Evolutionary conservation across 768 basidiomycete species (phyloP), one percentile per base, ranked within the genome.

Genomic region (Leucocoprinus sp.): DNA sequence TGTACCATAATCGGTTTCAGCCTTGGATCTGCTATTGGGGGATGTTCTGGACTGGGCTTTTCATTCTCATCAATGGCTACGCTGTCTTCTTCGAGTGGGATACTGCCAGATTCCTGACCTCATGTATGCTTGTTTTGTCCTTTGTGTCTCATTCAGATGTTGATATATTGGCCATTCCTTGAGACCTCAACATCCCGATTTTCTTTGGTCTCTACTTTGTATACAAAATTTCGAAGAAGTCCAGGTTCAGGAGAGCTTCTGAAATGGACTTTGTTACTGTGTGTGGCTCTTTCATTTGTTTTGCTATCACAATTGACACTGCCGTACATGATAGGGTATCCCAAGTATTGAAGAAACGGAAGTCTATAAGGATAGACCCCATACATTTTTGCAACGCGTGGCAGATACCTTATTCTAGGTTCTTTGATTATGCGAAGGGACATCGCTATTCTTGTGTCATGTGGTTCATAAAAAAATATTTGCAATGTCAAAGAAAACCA

Each of bases 221-320:
- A 5, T 74, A 67, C 54, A 74, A 74, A 56, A 36, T 67, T 17
- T 11, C 48, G 7, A 71, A 69, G 53, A 56, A 60, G 17, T 72
- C 71, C 14, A 61, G 54, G 40, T 52, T 72, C 34, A 81, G 80
- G 80, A 72, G 68, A 48, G 67, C 76, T 2, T 46, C 67, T 18
- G 76, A 86, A 52, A 82, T 84, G 75, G 84, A 86, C 59, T 82
- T 85, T 49, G 72, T 77, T 48, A 81, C 82, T 27, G 80, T 78
- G 47, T 43, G 75, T 60, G 15, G 19, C 42, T 11, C 34, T 39
- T 33, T 18, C 24, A 15, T 12, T 31, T 14, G 7, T 17, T 4
- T 15, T 9, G 27, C 12, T 11, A 2, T n/a, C 43, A n/a, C n/a
- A n/a, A n/a, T n/a, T n/a, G n/a, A n/a, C n/a, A n/a, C n/a, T n/a